These are phyloP conservation scores for Quercus tomentella DNA, from an alignment of 331 rosid genomes.

Conservation along the genomic window DNA sequence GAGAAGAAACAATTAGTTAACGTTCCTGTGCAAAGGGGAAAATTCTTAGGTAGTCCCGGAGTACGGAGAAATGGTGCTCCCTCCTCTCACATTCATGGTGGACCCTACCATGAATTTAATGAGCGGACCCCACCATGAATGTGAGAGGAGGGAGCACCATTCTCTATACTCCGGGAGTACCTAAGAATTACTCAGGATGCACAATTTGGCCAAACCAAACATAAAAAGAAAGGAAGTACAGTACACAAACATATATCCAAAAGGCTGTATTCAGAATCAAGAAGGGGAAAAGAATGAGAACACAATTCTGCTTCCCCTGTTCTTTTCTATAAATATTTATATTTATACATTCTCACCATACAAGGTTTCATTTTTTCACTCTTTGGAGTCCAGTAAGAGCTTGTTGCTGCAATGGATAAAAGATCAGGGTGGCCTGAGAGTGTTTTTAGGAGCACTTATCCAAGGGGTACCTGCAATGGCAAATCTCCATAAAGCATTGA, in stretches of 20 bases:
- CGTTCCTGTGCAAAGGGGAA: too few relatives aligned
- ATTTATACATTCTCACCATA: background rate
- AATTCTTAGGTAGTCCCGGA: too few relatives aligned
- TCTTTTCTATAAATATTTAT: background rate
- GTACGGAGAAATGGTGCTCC: too few relatives aligned
- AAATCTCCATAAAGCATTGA: conserved; percentile 84
- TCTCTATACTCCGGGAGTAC: too few relatives aligned
- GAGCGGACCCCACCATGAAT: too few relatives aligned
- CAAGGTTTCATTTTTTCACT: background rate
- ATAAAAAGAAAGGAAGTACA: too few relatives aligned
- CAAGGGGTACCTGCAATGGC: conserved; percentile 87
- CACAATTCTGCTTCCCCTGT: background rate
- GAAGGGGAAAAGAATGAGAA: background rate
- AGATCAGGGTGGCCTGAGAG: conserved; percentile 45
- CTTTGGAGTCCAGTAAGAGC: background rate
- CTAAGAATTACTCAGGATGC: too few relatives aligned
- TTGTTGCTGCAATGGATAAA: background rate
- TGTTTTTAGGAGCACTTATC: conserved; percentile 92
- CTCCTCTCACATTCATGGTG: too few relatives aligned
- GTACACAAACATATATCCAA: background rate
- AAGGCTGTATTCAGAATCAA: background rate
- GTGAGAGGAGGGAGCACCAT: too few relatives aligned
- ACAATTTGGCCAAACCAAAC: too few relatives aligned
- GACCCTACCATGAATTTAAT: too few relatives aligned
- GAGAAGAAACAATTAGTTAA: too few relatives aligned